Conservation (phyloP, 2,329 filamentous ascomycete genomes). For the Phaeosphaeria sp. region DNA sequence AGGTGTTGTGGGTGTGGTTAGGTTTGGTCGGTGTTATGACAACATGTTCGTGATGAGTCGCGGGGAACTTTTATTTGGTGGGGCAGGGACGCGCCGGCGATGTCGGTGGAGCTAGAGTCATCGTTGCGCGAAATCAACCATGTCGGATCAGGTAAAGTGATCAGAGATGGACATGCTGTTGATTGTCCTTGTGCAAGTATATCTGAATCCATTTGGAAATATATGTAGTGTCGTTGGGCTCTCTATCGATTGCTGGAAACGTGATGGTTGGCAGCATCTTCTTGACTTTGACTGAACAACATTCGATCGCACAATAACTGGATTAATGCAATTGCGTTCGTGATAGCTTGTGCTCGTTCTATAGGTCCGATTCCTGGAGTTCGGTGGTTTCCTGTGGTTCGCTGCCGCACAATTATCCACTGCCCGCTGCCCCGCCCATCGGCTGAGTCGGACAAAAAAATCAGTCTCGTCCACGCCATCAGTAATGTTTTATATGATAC, state of each 20-base stretch:
- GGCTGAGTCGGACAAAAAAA: neutral
- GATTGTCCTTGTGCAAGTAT: too few relatives aligned
- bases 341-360: neutral
- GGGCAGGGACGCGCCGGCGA: slow-evolving; percentile 22
- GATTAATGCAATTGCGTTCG: neutral
- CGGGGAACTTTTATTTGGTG: slow-evolving; percentile 38
- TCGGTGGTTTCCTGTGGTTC: neutral
- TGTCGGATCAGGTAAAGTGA: neutral
- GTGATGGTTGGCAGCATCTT: neutral
- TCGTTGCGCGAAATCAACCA: neutral
- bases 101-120: slow-evolving; percentile 20
- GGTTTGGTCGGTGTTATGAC: neutral
- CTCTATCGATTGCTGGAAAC: neutral
- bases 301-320: neutral
- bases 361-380: neutral
- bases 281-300: neutral
- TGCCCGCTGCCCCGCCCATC: slow-evolving; percentile 4
- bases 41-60: slow-evolving; percentile 10
- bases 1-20: neutral
- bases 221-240: too few relatives aligned
- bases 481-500: too few relatives aligned
- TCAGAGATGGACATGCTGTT: neutral
- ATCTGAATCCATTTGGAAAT: too few relatives aligned
- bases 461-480: too few relatives aligned
- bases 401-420: neutral